These are phyloP conservation scores for Phialemonium atrogriseum DNA, from an alignment of 2,329 filamentous ascomycete genomes.

Conservation along the genomic window DNA sequence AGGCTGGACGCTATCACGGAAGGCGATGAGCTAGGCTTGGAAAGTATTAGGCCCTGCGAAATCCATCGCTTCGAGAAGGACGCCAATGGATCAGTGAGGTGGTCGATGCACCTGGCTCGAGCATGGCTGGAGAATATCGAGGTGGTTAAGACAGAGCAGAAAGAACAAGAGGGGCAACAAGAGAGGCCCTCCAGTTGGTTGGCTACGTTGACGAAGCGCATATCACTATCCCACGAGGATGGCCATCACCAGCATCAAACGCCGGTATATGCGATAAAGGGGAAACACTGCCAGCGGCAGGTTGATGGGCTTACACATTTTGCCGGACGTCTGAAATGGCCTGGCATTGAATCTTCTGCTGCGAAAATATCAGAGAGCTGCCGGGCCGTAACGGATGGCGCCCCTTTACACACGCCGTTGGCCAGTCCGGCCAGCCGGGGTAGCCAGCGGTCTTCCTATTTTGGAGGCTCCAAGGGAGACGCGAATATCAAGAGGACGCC, in stretches of 20 bases:
- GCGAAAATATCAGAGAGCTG: slow-evolving; percentile 39
- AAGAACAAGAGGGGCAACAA: slow-evolving; percentile 17
- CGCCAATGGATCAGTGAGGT: slow-evolving; percentile 54
- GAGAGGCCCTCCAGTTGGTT: slow-evolving; percentile 40
- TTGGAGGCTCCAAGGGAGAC: slow-evolving; percentile 22
- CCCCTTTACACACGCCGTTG: slow-evolving; percentile 31
- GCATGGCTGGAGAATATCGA: slow-evolving; percentile 62
- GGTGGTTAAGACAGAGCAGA: slow-evolving; percentile 36
- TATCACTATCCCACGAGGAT: slow-evolving; percentile 32
- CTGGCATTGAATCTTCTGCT: slow-evolving; percentile 45
- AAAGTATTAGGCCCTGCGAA: slow-evolving; percentile 45
- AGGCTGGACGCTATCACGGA: slow-evolving; percentile 56
- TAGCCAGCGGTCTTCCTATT: slow-evolving; percentile 36
- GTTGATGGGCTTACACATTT: slow-evolving; percentile 56
- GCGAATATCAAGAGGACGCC: slow-evolving; percentile 20
- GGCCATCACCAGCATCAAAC: slow-evolving; percentile 21
- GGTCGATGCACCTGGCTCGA: slow-evolving; percentile 57
- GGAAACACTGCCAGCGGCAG: slow-evolving; percentile 49
- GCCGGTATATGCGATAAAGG: slow-evolving; percentile 41
- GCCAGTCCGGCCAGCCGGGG: slow-evolving; percentile 26
- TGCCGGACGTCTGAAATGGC: slow-evolving; percentile 54
- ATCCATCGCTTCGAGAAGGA: slow-evolving; percentile 54
- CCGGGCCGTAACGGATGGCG: slow-evolving; percentile 30
- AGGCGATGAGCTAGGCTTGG: slow-evolving; percentile 46
- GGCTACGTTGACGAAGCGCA: slow-evolving; percentile 47